Evolutionary conservation across 2,329 filamentous ascomycete species (phyloP).

Genomic region (Colletotrichum plurivorum): DNA sequence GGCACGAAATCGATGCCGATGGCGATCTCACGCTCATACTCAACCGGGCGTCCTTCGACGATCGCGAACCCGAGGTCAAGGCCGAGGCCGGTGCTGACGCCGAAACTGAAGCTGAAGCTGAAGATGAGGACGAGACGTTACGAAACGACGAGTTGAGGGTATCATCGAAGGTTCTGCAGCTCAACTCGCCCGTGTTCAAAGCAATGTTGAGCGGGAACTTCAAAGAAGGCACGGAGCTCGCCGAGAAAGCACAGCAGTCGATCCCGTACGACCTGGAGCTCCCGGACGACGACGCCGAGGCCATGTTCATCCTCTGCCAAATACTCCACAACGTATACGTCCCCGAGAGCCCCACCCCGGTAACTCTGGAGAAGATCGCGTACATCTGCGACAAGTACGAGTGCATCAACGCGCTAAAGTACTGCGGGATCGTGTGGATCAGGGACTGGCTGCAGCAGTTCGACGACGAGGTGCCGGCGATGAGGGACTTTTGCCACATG

Average conservation of each 20-base stretch:
- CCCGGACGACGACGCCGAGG: constrained; percentile 48
- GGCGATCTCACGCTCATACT: constrained; percentile 42
- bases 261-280: constrained; percentile 36
- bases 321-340: constrained; percentile 50
- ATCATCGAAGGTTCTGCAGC: constrained; percentile 42
- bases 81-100: too few relatives aligned
- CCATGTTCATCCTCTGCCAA: constrained; percentile 49
- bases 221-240: constrained; percentile 41
- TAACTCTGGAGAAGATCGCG: constrained; percentile 46
- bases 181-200: constrained; percentile 46
- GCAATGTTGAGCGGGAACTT: constrained; percentile 45
- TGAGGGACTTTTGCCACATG: constrained; percentile 39
- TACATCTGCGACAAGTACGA: constrained; percentile 47
- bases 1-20: constrained; percentile 26
- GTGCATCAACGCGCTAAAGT: constrained; percentile 36
- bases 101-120: background rate
- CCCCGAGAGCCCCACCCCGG: constrained; percentile 43
- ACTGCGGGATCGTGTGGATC: constrained; percentile 40
- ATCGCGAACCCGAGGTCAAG: too few relatives aligned
- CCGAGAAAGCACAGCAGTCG: background rate
- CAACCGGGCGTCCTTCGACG: background rate
- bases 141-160: constrained; percentile 34
- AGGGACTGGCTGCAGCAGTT: constrained; percentile 39
- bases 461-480: constrained; percentile 30
- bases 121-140: constrained; percentile 29